These are phyloP conservation scores for Spirogloea muscicola DNA, from an alignment of 139 green algal genomes.

Conservation along the genomic window DNA sequence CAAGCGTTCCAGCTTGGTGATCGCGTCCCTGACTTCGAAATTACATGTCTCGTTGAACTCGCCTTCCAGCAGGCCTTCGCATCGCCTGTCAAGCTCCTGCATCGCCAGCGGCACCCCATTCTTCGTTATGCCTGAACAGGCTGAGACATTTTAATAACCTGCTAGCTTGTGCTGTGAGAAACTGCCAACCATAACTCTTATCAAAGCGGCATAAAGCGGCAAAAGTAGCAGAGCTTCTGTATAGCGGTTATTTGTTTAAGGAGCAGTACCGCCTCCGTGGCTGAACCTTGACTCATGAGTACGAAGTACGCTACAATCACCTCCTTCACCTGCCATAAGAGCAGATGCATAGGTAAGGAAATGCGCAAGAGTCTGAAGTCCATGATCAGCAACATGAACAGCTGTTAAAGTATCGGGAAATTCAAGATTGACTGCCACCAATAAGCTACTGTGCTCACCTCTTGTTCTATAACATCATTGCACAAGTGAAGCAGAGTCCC, in stretches of 20 bases:
- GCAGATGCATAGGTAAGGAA: not conserved
- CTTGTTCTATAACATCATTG: constrained; percentile 40
- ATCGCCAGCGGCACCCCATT: too few species aligned
- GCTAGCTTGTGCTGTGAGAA: too few species aligned
- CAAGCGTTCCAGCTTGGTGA: constrained; percentile 34
- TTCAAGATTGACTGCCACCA: not conserved
- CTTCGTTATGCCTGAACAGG: too few species aligned
- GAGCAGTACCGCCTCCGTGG: not conserved
- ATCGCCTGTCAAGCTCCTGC: constrained; percentile 39
- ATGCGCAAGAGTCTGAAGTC: not conserved
- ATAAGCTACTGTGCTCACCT: constrained; percentile 13
- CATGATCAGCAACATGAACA: not conserved
- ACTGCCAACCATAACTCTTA: too few species aligned
- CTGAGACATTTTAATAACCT: too few species aligned
- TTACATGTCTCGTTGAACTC: constrained; percentile 34
- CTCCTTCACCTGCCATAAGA: constrained; percentile 26
- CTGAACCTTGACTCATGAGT: constrained; percentile 23
- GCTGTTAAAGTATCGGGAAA: not conserved
- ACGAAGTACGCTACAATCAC: constrained; percentile 40
- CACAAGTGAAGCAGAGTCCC: constrained; percentile 36
- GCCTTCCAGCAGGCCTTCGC: constrained; percentile 28
- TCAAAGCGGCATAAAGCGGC: too few species aligned
- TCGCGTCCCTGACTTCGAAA: constrained; percentile 41
- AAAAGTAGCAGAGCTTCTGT: too few species aligned
- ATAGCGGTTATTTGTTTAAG: too few species aligned